phyloP scores from a whole-genome alignment of 257 asterid genomes.

The Penstemon barbatus region DNA sequence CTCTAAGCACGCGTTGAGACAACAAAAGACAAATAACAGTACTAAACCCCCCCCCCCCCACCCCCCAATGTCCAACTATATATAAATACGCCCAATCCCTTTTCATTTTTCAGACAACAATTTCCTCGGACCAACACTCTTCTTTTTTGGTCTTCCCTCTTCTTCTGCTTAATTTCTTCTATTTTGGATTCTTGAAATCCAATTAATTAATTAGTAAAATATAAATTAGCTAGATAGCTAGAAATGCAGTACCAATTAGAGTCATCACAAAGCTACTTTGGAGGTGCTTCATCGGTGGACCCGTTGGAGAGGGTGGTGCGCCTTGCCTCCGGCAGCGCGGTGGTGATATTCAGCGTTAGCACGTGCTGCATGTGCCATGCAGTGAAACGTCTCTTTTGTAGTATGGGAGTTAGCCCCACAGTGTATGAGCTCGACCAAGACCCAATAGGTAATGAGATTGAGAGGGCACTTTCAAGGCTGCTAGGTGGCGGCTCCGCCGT shows the following conservation, averaged over 20 bases:
- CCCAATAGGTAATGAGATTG: conserved; percentile 44
- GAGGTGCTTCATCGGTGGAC: conserved; percentile 20
- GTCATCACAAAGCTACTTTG: conserved; percentile 26
- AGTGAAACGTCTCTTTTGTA: conserved; percentile 51
- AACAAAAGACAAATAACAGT: conserved; percentile 30
- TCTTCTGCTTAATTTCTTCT: background rate
- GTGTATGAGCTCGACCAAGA: conserved; percentile 61
- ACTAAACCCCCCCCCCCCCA: background rate
- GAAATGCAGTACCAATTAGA: conserved; percentile 40
- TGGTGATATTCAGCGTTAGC: conserved; percentile 57
- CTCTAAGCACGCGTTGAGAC: conserved; percentile 57
- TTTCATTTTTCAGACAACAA: conserved; percentile 26
- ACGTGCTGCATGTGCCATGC: conserved; percentile 71
- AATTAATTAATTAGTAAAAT: background rate
- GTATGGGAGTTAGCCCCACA: conserved; percentile 62
- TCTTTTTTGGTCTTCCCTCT: background rate
- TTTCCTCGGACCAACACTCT: conserved; percentile 34
- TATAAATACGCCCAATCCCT: conserved; percentile 18
- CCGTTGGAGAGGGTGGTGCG: conserved; percentile 39
- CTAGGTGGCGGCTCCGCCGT: conserved; percentile 45
- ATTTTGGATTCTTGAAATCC: background rate
- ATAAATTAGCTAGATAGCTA: too few relatives aligned
- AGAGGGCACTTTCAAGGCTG: conserved; percentile 42
- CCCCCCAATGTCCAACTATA: conserved; percentile 24
- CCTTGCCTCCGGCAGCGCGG: conserved; percentile 55